These are phyloP conservation scores for Colletotrichum liriopes DNA, from an alignment of 2,329 filamentous ascomycete genomes.

Conservation along the genomic window DNA sequence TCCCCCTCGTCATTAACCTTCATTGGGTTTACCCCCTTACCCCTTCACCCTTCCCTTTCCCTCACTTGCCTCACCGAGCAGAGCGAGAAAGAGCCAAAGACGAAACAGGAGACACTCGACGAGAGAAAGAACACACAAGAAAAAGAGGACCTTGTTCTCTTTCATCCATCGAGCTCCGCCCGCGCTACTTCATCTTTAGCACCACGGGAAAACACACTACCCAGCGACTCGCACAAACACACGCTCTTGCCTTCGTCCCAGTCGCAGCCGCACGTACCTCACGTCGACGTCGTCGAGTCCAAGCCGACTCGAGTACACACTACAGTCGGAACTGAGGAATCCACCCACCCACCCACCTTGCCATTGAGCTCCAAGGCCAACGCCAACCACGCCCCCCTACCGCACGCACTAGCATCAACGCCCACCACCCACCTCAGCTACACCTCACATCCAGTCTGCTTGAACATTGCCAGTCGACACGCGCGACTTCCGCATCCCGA, in stretches of 20 bases:
- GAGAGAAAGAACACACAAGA: slow-evolving; percentile 14
- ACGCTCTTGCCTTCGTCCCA: slow-evolving; percentile 3
- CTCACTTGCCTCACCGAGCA: slow-evolving; percentile 22
- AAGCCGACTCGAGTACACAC: slow-evolving; percentile 20
- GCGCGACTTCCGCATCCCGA: slow-evolving; percentile 1
- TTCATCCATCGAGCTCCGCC: slow-evolving; percentile 19
- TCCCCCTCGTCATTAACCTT: slow-evolving; percentile 45
- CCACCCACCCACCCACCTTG: slow-evolving; percentile 17
- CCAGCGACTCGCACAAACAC: neutral
- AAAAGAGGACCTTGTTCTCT: slow-evolving; percentile 17
- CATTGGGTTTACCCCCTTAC: slow-evolving; percentile 44
- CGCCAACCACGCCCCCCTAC: slow-evolving; percentile 31
- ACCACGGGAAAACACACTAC: slow-evolving; percentile 11
- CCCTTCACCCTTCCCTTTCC: slow-evolving; percentile 36
- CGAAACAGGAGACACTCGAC: slow-evolving; percentile 17
- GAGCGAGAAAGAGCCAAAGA: slow-evolving; percentile 21
- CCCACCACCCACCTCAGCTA: slow-evolving; percentile 14
- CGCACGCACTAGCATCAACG: slow-evolving; percentile 18
- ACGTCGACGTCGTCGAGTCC: slow-evolving; percentile 8
- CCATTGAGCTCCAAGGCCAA: slow-evolving; percentile 23
- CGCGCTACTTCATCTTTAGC: slow-evolving; percentile 25
- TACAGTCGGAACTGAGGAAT: slow-evolving; percentile 17
- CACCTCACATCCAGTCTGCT: slow-evolving; percentile 10
- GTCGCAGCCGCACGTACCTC: slow-evolving; percentile 20
- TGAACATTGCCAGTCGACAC: slow-evolving; percentile 13